Evolutionary conservation across 164 flowering plant species (phyloP), one percentile per base, ranked within the genome.

Genomic region (Aristolochia californica): DNA sequence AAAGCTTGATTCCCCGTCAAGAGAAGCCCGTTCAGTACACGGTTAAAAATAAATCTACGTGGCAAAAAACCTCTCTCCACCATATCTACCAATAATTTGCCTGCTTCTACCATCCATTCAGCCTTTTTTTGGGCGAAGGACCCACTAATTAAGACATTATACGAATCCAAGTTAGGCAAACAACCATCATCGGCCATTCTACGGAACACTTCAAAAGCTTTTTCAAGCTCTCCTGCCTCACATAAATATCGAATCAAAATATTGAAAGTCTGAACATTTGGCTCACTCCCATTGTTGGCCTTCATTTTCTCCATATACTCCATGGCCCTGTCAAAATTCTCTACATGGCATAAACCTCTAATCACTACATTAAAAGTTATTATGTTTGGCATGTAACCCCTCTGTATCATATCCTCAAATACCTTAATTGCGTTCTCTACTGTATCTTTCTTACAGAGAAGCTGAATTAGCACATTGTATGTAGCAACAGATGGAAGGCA

Each of bases 101-200:
- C 98, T 12, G 98, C 93, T 69, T 74, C 64, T 68, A 91, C 25
- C 64, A 91, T 70, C 71, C 87, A 91, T 24, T 87, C 85, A 0
- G 87, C 61, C 68, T 73, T 84, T 78, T 77, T 83, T 75, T 83
- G 80, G 58, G 74, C 86, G 75, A 89, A 91, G 87, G 85, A 87
- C 5, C 82, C 74, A 66, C 85, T 78, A 2, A 91, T 82, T 69
- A 91, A 53, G 22, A 85, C 48, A 68, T 87, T 91, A 63, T 87
- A 91, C 0, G 97, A 87, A 66, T 91, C 98, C 72, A 83, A 77
- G 78, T 87, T 87, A 0, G 97, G 95, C 74, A 89, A 74, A 67
- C 93, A 88, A 48, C 56, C 65, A 45, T 73, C 94, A 25, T 66
- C 52, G 43, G 70, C 67, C 95, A 87, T 88, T 65, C 74, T 78